phyloP scores from a whole-genome alignment of 2,329 filamentous ascomycete genomes.

The Penicillium italicum region DNA sequence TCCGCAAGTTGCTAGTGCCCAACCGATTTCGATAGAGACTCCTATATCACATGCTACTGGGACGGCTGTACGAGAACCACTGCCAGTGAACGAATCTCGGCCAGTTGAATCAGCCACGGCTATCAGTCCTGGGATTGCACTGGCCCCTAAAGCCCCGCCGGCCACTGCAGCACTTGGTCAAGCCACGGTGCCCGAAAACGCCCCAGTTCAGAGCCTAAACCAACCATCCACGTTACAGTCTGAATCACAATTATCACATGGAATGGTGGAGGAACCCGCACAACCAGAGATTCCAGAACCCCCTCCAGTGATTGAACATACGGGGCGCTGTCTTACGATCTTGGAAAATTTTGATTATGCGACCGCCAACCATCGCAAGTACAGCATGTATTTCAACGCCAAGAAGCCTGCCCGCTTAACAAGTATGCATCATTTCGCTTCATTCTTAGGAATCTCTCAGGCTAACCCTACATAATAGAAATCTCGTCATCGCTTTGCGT shows the following conservation, averaged over 20 bases:
- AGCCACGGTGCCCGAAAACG: conserved; percentile 6
- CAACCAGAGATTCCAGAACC: conserved; percentile 28
- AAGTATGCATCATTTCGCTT: conserved; percentile 36
- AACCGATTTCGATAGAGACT: background rate
- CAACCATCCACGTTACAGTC: conserved; percentile 1
- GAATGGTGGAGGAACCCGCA: conserved; percentile 17
- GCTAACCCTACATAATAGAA: conserved; percentile 32
- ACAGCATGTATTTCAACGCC: conserved; percentile 55
- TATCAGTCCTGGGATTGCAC: background rate
- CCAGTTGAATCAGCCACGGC: background rate
- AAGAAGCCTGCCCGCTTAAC: conserved; percentile 48
- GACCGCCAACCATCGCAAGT: conserved; percentile 53
- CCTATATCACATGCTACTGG: background rate
- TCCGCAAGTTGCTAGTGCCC: background rate
- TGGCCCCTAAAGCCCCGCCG: background rate
- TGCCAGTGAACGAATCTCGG: background rate
- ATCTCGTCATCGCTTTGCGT: conserved; percentile 61
- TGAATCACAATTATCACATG: conserved; percentile 9
- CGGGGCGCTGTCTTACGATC: conserved; percentile 56
- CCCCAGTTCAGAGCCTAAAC: conserved; percentile 16
- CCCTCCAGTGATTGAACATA: conserved; percentile 47
- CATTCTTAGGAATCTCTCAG: background rate
- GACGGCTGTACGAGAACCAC: background rate
- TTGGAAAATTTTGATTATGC: conserved; percentile 57
- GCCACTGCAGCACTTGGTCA: background rate